Evolutionary conservation across 1,139 yeast species (phyloP).

Genomic region (Geotrichum reessii): DNA sequence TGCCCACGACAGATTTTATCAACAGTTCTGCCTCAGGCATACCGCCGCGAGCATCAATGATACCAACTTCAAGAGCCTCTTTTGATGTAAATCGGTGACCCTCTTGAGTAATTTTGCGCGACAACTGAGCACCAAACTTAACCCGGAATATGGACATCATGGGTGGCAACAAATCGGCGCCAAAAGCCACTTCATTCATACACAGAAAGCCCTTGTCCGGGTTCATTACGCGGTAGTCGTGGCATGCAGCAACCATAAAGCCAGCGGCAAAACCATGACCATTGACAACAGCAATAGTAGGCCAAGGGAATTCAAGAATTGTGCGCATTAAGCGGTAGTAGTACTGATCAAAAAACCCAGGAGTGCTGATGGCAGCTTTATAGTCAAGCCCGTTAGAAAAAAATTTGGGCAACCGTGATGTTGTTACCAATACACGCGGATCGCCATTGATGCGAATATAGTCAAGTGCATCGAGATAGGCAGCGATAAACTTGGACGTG

Average conservation of each 20-base stretch:
- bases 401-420: slow-evolving; percentile 36
- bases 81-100: slow-evolving; percentile 35
- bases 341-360: slow-evolving; percentile 32
- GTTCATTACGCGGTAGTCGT: slow-evolving; percentile 39
- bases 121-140: slow-evolving; percentile 30
- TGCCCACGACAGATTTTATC: slow-evolving; percentile 26
- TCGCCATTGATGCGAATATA: slow-evolving; percentile 26
- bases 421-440: slow-evolving; percentile 36
- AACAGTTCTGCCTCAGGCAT: slow-evolving; percentile 32
- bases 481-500: slow-evolving; percentile 31
- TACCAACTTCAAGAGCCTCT: slow-evolving; percentile 32
- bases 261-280: slow-evolving; percentile 43
- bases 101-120: slow-evolving; percentile 31
- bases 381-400: slow-evolving; percentile 40
- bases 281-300: slow-evolving; percentile 37
- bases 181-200: slow-evolving; percentile 39
- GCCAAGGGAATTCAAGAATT: slow-evolving; percentile 37
- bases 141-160: slow-evolving; percentile 35
- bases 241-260: slow-evolving; percentile 37
- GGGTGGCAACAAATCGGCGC: slow-evolving; percentile 36
- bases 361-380: slow-evolving; percentile 32
- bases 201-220: slow-evolving; percentile 37
- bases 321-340: slow-evolving; percentile 34
- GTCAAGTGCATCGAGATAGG: slow-evolving; percentile 34
- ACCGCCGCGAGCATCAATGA: slow-evolving; percentile 35